Evolutionary conservation across 140 eudicot genomes (phyloP).

Genomic region (Flaveria floridana): DNA sequence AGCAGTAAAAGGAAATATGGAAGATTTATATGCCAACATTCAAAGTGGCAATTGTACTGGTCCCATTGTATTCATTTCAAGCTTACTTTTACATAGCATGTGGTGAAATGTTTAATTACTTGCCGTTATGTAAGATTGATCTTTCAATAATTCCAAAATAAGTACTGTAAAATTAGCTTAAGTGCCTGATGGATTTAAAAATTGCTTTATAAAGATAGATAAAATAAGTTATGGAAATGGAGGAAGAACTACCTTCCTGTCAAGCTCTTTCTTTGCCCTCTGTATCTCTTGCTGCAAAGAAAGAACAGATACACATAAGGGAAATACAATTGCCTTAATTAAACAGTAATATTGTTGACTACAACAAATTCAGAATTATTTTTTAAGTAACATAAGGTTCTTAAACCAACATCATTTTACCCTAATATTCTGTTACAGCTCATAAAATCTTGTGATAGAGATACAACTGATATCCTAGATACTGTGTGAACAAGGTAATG

Average conservation of each 20-base stretch:
- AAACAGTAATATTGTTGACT: background rate
- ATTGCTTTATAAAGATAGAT: background rate
- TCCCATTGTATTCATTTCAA: background rate
- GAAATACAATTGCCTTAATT: background rate
- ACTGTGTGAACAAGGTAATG: conserved; percentile 5
- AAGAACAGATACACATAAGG: conserved; percentile 3
- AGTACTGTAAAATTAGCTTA: background rate
- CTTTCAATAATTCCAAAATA: background rate
- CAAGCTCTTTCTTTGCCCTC: conserved; percentile 57
- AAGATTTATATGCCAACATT: conserved; percentile 8
- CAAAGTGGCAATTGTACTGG: background rate
- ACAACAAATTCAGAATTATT: background rate
- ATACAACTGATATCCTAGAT: conserved; percentile 6
- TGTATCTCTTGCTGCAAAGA: conserved; percentile 66
- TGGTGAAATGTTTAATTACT: conserved; percentile 1
- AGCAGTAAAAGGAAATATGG: conserved; percentile 11
- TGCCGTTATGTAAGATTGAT: background rate
- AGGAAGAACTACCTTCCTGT: conserved; percentile 56
- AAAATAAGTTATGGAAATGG: background rate
- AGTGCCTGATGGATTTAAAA: background rate
- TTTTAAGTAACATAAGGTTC: background rate
- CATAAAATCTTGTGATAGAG: background rate
- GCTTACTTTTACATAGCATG: background rate
- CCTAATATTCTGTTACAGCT: conserved; percentile 1
- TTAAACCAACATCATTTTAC: background rate